Evolutionary conservation across 164 flowering plant genomes (phyloP).

Genomic region (Kingdonia uniflora): DNA sequence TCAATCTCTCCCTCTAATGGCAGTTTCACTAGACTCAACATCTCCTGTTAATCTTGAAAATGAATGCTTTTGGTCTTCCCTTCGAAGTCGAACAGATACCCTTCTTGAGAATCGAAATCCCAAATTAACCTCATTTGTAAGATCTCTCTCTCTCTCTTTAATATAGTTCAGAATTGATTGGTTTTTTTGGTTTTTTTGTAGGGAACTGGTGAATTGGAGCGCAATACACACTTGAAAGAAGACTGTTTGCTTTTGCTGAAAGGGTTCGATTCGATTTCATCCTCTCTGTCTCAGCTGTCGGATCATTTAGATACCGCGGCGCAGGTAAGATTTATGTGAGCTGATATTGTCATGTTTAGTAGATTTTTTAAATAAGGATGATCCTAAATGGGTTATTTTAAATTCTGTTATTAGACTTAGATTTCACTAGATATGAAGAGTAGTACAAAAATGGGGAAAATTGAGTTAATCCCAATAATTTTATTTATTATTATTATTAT

Average conservation of each 20-base stretch:
- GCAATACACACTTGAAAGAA: constrained; percentile 37
- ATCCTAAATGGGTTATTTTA: not conserved
- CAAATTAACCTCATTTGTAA: constrained; percentile 9
- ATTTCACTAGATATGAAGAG: not conserved
- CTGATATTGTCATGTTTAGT: not conserved
- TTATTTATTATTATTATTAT: no score
- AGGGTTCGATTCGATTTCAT: constrained; percentile 79
- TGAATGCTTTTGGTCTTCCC: constrained; percentile 59
- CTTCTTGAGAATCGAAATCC: constrained; percentile 40
- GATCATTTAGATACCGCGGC: constrained; percentile 58
- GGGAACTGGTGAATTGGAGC: constrained; percentile 24
- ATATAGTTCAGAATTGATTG: not conserved
- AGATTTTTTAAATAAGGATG: not conserved
- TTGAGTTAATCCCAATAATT: no score
- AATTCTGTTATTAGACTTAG: not conserved
- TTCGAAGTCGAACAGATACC: constrained; percentile 45
- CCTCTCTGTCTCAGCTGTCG: constrained; percentile 61
- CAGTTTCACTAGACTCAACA: constrained; percentile 39
- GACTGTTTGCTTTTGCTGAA: constrained; percentile 72
- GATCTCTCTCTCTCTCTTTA: constrained; percentile 2
- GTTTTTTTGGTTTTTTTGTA: constrained; percentile 4
- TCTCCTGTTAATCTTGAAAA: constrained; percentile 29
- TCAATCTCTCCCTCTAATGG: constrained; percentile 26
- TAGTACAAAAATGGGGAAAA: not conserved
- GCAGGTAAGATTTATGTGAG: constrained; percentile 30